phyloP scores from a whole-genome alignment of 108 stramenopile species.

The Skeletonema marinoi region DNA sequence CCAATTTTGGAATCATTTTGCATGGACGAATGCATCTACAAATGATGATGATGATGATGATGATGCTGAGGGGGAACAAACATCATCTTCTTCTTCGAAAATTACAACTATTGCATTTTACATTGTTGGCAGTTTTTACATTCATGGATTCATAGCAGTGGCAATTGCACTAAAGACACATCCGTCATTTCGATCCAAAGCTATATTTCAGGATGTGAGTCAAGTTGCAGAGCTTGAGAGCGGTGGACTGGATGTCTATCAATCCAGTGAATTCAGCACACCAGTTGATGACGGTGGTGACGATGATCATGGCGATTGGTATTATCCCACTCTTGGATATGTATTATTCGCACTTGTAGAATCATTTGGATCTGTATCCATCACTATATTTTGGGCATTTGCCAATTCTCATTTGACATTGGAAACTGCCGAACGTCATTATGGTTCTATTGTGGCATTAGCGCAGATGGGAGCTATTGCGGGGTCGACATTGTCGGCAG shows the following conservation, averaged over 20 bases:
- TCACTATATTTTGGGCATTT: conserved; percentile 95
- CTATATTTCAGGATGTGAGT: conserved; percentile 20
- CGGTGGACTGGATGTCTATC: conserved; percentile 8
- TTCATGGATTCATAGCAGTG: conserved; percentile 35
- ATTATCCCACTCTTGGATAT: conserved; percentile 86
- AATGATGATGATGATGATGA: background rate
- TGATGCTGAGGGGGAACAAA: conserved; percentile 2
- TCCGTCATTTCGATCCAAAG: conserved; percentile 32
- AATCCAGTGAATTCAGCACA: conserved; percentile 5
- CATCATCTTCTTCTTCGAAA: conserved; percentile 9
- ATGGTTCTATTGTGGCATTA: conserved; percentile 92
- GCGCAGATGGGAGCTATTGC: conserved; percentile 93
- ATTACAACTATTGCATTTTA: conserved; percentile 36
- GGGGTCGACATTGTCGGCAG: conserved; percentile 80
- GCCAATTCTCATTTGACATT: conserved; percentile 89
- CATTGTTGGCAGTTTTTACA: conserved; percentile 41
- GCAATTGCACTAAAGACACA: conserved; percentile 39
- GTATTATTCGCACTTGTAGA: conserved; percentile 88
- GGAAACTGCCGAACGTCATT: conserved; percentile 88
- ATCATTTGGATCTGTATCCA: conserved; percentile 93
- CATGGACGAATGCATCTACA: background rate
- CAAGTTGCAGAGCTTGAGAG: conserved; percentile 22
- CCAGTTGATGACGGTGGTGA: conserved; percentile 1
- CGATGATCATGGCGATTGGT: conserved; percentile 7
- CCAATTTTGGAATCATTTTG: conserved; percentile 19